Evolutionary conservation across 2,329 filamentous ascomycete genomes (phyloP).

Genomic region (Colletotrichum sp.): DNA sequence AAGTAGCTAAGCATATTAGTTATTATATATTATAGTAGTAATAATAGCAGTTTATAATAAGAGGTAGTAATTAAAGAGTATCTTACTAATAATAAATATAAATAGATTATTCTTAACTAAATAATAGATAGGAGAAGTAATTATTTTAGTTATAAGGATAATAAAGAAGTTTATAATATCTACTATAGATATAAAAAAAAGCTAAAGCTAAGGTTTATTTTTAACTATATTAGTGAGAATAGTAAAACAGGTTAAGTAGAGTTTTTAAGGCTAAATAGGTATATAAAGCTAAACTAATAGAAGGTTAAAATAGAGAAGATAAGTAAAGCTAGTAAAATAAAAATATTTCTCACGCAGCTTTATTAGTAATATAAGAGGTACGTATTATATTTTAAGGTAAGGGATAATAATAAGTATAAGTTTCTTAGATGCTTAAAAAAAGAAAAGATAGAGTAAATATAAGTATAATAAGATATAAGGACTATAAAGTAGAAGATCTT

Average conservation of each 20-base stretch:
- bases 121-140: not conserved
- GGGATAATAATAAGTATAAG: not conserved
- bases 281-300: too few relatives aligned
- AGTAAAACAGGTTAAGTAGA: not conserved
- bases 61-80: not conserved
- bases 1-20: not conserved
- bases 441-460: not conserved
- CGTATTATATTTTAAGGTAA: too few relatives aligned
- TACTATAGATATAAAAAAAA: not conserved
- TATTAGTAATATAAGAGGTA: too few relatives aligned
- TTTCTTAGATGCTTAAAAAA: not conserved
- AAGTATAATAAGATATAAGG: not conserved
- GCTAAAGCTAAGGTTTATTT: not conserved
- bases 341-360: too few relatives aligned
- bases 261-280: too few relatives aligned
- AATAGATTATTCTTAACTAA: not conserved
- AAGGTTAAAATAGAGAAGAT: too few relatives aligned
- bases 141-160: not conserved
- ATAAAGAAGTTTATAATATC: not conserved
- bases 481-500: not conserved
- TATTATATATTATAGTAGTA: not conserved
- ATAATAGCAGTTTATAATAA: too few relatives aligned
- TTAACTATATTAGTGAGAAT: not conserved
- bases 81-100: not conserved
- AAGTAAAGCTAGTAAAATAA: too few relatives aligned